Conservation (phyloP, 352 stramenopile genomes). For the Pythium rishiriense region DNA sequence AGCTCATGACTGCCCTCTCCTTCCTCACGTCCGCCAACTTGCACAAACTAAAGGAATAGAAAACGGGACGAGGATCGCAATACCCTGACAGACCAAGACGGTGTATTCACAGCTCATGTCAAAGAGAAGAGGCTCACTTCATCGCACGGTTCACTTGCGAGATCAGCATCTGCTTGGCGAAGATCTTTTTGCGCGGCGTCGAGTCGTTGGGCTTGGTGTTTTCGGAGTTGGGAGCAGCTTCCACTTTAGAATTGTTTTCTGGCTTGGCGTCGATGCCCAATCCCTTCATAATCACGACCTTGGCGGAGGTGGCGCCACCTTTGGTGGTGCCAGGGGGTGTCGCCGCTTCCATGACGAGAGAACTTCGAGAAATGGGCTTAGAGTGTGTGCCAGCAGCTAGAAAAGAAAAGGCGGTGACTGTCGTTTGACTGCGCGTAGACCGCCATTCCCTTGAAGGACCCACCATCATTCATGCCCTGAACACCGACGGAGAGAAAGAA, state of each 20-base stretch:
- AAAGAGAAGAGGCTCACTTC: neutral
- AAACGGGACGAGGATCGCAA: too few species aligned
- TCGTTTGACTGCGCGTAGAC: neutral
- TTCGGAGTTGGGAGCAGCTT: neutral
- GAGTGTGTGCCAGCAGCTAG: neutral
- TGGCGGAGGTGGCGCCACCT: neutral
- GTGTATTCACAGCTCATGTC: neutral
- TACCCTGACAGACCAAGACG: too few species aligned
- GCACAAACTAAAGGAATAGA: neutral
- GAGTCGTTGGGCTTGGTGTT: neutral
- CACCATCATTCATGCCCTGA: neutral
- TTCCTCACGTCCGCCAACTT: neutral
- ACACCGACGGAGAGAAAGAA: too few species aligned
- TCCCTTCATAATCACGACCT: neutral
- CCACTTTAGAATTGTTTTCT: neutral
- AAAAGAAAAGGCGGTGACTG: too few species aligned
- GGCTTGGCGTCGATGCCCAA: neutral
- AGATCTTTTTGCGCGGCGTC: neutral
- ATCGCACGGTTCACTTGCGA: neutral
- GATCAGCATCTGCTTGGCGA: constrained; percentile 2
- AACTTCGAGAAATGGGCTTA: neutral
- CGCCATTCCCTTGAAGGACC: neutral
- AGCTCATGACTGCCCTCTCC: too few species aligned
- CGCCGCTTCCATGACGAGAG: neutral
- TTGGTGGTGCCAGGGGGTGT: neutral